These are phyloP conservation scores for Coemansia pectinata DNA, from an alignment of 192 early-diverging fungal genomes.

Conservation along the genomic window DNA sequence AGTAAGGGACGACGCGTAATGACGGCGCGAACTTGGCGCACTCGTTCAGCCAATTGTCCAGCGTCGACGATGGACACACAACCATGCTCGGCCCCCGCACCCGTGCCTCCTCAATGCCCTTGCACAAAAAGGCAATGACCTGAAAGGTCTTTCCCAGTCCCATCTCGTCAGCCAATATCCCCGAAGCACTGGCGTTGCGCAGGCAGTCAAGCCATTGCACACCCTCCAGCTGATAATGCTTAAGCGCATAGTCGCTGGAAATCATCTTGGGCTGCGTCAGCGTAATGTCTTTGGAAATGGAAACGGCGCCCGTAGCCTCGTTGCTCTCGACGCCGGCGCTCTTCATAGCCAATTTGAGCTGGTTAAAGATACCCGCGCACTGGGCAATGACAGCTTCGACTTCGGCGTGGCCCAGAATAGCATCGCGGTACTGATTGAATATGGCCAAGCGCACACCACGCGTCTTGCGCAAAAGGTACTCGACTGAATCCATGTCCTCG, in stretches of 20 bases:
- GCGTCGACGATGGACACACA: conserved; percentile 83
- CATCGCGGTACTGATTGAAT: conserved; percentile 51
- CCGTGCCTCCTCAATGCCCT: conserved; percentile 31
- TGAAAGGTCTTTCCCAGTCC: conserved; percentile 93
- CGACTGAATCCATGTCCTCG: conserved; percentile 55
- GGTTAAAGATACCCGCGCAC: conserved; percentile 45
- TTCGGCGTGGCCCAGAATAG: conserved; percentile 45
- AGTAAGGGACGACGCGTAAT: conserved; percentile 62
- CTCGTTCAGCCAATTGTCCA: conserved; percentile 93
- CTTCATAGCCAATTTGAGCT: conserved; percentile 38
- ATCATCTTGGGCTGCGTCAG: conserved; percentile 61
- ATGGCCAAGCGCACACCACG: conserved; percentile 65
- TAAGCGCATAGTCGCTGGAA: conserved; percentile 64
- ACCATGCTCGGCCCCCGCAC: conserved; percentile 70
- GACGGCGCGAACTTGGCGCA: conserved; percentile 67
- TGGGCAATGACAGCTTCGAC: conserved; percentile 54
- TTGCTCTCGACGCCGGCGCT: conserved; percentile 36
- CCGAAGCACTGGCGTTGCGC: conserved; percentile 70
- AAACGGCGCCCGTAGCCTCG: conserved; percentile 49
- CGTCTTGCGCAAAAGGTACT: conserved; percentile 54
- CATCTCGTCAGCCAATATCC: conserved; percentile 83
- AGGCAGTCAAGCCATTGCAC: conserved; percentile 82
- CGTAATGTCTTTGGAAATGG: conserved; percentile 32
- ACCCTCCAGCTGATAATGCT: conserved; percentile 85
- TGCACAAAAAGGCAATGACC: conserved; percentile 76